Evolutionary conservation across 176 grass and related monocot genomes (phyloP).

Genomic region (Aechmea fasciata): DNA sequence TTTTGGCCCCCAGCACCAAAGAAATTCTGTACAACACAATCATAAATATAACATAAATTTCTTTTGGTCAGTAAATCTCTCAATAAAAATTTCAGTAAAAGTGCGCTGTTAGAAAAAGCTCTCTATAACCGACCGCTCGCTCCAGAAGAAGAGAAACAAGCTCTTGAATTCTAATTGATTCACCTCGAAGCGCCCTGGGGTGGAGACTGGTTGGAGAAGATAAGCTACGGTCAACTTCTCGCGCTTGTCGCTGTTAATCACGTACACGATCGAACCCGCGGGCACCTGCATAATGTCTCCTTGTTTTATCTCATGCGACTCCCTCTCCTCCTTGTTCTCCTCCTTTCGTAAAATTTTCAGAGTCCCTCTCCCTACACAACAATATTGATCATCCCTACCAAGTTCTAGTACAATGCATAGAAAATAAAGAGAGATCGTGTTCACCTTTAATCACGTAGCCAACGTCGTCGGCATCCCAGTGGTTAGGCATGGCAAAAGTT

Average conservation of each 20-base stretch:
- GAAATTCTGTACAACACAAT: slow-evolving; percentile 35
- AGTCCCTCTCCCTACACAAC: slow-evolving; percentile 36
- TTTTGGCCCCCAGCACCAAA: slow-evolving; percentile 33
- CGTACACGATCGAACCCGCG: slow-evolving; percentile 48
- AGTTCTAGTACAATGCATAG: too few relatives aligned
- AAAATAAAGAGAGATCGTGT: too few relatives aligned
- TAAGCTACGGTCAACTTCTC: slow-evolving; percentile 47
- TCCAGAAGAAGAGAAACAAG: too few relatives aligned
- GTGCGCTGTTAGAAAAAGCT: background rate
- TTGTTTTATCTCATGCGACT: slow-evolving; percentile 44
- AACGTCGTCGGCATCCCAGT: background rate
- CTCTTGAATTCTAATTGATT: background rate
- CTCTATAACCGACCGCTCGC: too few relatives aligned
- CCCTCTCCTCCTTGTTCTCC: slow-evolving; percentile 16
- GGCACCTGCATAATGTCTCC: slow-evolving; percentile 65
- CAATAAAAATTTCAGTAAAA: background rate
- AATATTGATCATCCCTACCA: background rate
- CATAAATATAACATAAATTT: background rate
- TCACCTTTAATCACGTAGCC: background rate
- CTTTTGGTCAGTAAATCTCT: too few relatives aligned
- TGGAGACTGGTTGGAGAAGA: slow-evolving; percentile 45
- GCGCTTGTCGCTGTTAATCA: slow-evolving; percentile 40
- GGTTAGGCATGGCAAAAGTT: background rate
- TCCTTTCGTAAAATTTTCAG: slow-evolving; percentile 21
- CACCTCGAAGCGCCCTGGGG: slow-evolving; percentile 46